A percentile compares a stretch with the other conserved stretches of the same genome.
Conservation (phyloP, 176 grass and related monocot genomes). For the Aegilops speltoides region DNA sequence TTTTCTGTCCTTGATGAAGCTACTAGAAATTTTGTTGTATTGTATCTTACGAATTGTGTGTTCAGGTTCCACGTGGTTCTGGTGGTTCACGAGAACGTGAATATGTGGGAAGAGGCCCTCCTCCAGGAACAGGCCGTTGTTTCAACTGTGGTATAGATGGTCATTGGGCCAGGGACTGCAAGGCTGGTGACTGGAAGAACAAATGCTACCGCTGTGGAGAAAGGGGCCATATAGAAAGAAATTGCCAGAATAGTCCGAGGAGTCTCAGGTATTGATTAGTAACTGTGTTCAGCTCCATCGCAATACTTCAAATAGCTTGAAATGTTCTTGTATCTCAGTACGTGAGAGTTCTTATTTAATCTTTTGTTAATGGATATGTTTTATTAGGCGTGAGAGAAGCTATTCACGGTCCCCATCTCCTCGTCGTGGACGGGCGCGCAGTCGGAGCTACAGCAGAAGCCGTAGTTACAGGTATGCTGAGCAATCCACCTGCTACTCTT, state of each 20-base stretch:
- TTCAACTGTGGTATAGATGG: conserved; percentile 99
- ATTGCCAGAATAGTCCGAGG: conserved; percentile 97
- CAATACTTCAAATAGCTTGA: not conserved
- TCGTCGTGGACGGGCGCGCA: conserved; percentile 55
- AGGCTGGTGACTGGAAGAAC: conserved; percentile 99
- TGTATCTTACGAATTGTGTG: not conserved
- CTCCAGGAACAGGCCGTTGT: conserved; percentile 88
- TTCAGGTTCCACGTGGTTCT: conserved; percentile 69
- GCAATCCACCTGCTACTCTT: not conserved
- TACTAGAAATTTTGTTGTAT: not conserved
- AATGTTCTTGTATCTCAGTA: not conserved
- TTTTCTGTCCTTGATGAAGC: not conserved
- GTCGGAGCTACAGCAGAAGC: conserved; percentile 82
- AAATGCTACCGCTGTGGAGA: conserved; percentile 99
- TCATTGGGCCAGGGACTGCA: conserved; percentile 97
- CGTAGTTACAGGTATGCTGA: conserved; percentile 60
- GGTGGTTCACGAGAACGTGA: conserved; percentile 86
- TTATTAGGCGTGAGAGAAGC: conserved; percentile 65
- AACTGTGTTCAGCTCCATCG: not conserved
- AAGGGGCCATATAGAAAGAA: conserved; percentile 93
- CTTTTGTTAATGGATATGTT: not conserved
- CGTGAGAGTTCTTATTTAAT: not conserved
- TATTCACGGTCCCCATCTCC: conserved; percentile 77
- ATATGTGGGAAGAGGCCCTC: conserved; percentile 79
- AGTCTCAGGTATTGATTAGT: conserved; percentile 46